Evolutionary conservation across 2,329 filamentous ascomycete species (phyloP).

Genomic region (Byssothecium circinans): DNA sequence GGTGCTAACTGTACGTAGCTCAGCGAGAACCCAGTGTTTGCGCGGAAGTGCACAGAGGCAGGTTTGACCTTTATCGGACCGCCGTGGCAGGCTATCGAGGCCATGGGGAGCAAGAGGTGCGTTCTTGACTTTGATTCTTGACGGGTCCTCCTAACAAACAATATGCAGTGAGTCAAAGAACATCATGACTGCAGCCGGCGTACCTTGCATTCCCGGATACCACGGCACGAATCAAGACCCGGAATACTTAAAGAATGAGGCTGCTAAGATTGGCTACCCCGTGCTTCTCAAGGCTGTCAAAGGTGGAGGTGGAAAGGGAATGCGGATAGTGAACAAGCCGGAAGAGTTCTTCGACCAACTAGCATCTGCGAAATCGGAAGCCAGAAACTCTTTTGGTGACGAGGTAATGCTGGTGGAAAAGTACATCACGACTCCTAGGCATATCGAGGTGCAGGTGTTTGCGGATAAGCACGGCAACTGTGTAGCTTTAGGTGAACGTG

Average conservation of each 20-base stretch:
- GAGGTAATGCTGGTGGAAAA: conserved; percentile 70
- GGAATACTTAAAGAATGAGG: conserved; percentile 65
- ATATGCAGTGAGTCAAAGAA: conserved; percentile 72
- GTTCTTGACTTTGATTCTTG: neutral
- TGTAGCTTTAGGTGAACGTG: conserved; percentile 65
- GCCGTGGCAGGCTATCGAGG: conserved; percentile 72
- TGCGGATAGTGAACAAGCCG: conserved; percentile 63
- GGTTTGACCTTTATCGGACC: conserved; percentile 95
- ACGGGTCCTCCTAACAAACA: conserved; percentile 10
- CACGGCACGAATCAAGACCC: conserved; percentile 82
- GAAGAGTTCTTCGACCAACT: conserved; percentile 63
- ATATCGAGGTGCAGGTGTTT: conserved; percentile 70
- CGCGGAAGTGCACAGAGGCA: conserved; percentile 81
- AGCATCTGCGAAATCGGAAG: conserved; percentile 65
- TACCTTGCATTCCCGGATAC: conserved; percentile 95
- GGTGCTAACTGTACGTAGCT: conserved; percentile 48
- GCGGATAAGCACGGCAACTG: conserved; percentile 67
- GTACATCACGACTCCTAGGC: conserved; percentile 67
- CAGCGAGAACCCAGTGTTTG: conserved; percentile 91
- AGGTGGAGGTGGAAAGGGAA: conserved; percentile 68
- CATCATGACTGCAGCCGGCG: conserved; percentile 93
- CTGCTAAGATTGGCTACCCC: conserved; percentile 69
- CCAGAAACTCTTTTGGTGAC: conserved; percentile 65
- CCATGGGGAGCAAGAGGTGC: conserved; percentile 90
- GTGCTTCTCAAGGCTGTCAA: conserved; percentile 69